A percentile compares a stretch with the other conserved stretches of the same genome.
Evolutionary conservation across 2,329 filamentous ascomycete genomes (phyloP).

Genomic region (Penicillium sp.): DNA sequence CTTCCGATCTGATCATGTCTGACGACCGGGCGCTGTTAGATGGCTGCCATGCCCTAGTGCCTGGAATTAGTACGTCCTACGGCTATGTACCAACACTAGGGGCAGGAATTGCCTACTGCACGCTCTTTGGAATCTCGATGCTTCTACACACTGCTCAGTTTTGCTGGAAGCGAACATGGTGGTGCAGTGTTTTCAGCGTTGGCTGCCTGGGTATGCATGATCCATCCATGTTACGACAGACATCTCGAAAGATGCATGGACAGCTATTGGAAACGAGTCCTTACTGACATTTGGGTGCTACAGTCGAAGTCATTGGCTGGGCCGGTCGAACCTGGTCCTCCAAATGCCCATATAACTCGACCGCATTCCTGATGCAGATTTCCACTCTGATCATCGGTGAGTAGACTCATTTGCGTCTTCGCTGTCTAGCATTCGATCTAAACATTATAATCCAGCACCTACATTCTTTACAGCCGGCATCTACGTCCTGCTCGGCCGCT

Average conservation of each 20-base stretch:
- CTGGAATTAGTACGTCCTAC: constrained; percentile 34
- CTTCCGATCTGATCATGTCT: constrained; percentile 12
- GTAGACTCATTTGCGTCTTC: not conserved
- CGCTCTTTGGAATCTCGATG: constrained; percentile 43
- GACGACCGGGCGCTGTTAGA: constrained; percentile 16
- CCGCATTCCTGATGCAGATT: constrained; percentile 57
- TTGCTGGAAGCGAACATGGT: constrained; percentile 45
- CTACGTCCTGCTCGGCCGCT: constrained; percentile 54
- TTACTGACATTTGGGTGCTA: not conserved
- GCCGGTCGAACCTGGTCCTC: constrained; percentile 54
- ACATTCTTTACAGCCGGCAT: constrained; percentile 58
- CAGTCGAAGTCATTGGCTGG: constrained; percentile 46
- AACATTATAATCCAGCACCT: constrained; percentile 37
- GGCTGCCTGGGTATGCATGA: constrained; percentile 41
- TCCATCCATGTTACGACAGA: not conserved
- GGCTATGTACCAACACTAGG: constrained; percentile 41
- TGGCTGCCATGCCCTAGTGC: constrained; percentile 34
- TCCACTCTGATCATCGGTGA: constrained; percentile 46
- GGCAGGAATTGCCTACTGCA: constrained; percentile 40
- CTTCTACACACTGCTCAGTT: constrained; percentile 41
- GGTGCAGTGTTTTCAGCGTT: constrained; percentile 42
- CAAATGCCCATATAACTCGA: constrained; percentile 54
- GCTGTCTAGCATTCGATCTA: not conserved
- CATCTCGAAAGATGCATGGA: not conserved
- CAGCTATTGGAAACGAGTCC: not conserved